Percentiles rank a stretch among this genome's conserved stretches.
Conservation (phyloP, 768 basidiomycete species). For the Lentinula boryana region DNA sequence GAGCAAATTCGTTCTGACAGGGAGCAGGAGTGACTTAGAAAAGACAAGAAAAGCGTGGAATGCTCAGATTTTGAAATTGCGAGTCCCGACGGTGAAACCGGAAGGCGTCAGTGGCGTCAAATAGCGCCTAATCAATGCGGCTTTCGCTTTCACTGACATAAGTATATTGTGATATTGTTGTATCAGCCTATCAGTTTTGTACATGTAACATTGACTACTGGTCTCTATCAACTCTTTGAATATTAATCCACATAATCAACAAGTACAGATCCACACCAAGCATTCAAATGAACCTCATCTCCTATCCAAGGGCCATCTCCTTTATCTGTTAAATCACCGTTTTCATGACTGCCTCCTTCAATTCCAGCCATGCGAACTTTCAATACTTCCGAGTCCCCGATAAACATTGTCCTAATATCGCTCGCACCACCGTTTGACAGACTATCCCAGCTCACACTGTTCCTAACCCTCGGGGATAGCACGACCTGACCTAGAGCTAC, state of each 20-base stretch:
- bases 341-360: background rate
- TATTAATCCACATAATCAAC: background rate
- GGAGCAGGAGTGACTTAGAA: no score
- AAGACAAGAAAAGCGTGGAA: no score
- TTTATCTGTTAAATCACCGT: background rate
- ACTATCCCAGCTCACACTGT: background rate
- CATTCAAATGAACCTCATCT: conserved; percentile 1
- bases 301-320: background rate
- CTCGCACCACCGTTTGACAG: background rate
- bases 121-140: no score
- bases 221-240: background rate
- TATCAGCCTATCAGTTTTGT: no score
- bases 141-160: no score
- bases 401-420: background rate
- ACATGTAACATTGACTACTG: no score
- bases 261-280: background rate
- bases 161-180: no score
- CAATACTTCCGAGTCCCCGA: background rate
- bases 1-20: no score
- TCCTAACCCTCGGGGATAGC: background rate
- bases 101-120: no score
- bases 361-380: background rate
- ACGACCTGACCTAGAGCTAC: background rate
- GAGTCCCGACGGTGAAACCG: no score
- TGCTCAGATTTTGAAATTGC: no score